Evolutionary conservation across 192 early-diverging fungal species (phyloP).

Genomic region (Coemansia pectinata): DNA sequence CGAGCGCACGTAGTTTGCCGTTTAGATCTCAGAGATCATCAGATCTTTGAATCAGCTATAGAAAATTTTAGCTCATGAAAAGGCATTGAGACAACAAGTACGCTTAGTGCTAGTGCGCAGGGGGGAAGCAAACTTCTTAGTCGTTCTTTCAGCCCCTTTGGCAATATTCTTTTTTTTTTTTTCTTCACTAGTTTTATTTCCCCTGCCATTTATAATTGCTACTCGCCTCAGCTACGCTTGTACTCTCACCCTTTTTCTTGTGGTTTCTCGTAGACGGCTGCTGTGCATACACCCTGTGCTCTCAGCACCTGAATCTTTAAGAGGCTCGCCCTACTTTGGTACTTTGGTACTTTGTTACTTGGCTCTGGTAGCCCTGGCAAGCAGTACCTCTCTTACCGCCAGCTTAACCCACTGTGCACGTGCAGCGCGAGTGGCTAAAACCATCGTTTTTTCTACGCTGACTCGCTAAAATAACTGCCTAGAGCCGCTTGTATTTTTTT

Average conservation of each 20-base stretch:
- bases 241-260: not conserved
- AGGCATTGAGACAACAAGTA: not conserved
- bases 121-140: not conserved
- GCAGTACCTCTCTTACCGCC: not conserved
- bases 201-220: not conserved
- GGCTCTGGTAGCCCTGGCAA: slow-evolving; percentile 3
- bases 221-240: not conserved
- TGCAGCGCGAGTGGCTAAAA: not conserved
- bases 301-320: not conserved
- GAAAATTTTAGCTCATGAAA: slow-evolving; percentile 18
- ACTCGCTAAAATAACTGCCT: not conserved
- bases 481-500: slow-evolving; percentile 7
- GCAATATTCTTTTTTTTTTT: not conserved
- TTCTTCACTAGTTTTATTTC: slow-evolving; percentile 7
- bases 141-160: not conserved
- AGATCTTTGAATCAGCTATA: slow-evolving; percentile 2
- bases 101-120: not conserved
- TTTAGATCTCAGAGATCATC: not conserved
- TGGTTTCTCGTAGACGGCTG: not conserved
- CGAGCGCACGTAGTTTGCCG: slow-evolving; percentile 19
- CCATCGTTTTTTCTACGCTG: not conserved
- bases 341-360: not conserved
- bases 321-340: not conserved
- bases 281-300: slow-evolving; percentile 1
- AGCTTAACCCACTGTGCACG: not conserved